Base-by-base conservation (phyloP, 2,329 filamentous ascomycete species). In the Aspergillus melleus region DNA sequence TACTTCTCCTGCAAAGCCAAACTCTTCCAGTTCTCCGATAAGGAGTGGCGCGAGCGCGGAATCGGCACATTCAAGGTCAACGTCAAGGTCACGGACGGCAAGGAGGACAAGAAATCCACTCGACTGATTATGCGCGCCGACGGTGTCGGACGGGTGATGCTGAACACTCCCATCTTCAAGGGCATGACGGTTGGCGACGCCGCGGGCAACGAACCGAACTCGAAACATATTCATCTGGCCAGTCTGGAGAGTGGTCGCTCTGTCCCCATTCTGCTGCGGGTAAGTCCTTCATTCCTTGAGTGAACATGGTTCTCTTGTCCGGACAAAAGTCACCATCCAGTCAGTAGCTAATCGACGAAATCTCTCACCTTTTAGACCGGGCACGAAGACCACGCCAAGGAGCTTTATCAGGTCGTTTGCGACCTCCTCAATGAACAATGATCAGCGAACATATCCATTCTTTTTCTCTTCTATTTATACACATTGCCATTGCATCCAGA, bases 81-180 rank as follows among this genome's bases (percentile, higher is more conserved):
- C 69, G 88, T 89, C 14, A 85, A 86, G 2, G 82, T 85, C 64
- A 75, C 30, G 5, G 81, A 84, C 24, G 82, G 84, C 46, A 82
- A 88, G 60, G 81, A 86, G 58, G 83, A 73, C 55, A 75, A 76
- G 42, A 74, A 70, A 49, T 81, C 79, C 61, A 84, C 89, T 24
- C 89, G 94, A 47, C 85, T 98, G 65, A 85, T 98, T 62, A 92
- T 97, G 87, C 89, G 94, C 19, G 92, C 96, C 66, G 93, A 97
- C 70, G 92, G 92, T 61, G 95, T 91, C 1, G 88, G 93, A 69
- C 86, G 92, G 22, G 87, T 98, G 56, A 88, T 96, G 62, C 81
- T 98, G 54, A 98, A 98, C 77, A 91, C 90, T 1, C 86, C 88
- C 1, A 83, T 98, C 60, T 85, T 92, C 61, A 89, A 90, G 59